Conservation (phyloP, 345 rosid genomes). For the Tarenaya hassleriana region DNA sequence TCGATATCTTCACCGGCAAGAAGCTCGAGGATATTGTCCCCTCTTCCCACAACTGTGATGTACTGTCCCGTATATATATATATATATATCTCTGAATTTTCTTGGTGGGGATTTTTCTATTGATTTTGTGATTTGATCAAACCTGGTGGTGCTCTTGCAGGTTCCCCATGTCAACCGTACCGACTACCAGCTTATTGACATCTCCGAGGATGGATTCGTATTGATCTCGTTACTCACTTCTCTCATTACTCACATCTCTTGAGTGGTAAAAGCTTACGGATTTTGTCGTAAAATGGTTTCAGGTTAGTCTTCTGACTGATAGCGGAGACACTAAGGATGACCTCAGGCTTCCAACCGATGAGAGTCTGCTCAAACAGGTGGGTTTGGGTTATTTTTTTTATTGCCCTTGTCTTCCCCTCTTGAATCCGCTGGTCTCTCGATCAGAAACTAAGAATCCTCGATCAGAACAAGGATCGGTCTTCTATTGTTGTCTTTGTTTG, state of each 20-base stretch:
- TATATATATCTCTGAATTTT: too few species aligned
- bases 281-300: constrained; percentile 2
- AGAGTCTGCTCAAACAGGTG: constrained; percentile 51
- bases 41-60: constrained; percentile 86
- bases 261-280: neutral
- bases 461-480: too few species aligned
- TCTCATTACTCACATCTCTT: neutral
- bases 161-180: constrained; percentile 69
- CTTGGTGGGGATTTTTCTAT: neutral
- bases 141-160: constrained; percentile 20
- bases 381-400: neutral
- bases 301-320: constrained; percentile 73
- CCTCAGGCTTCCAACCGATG: constrained; percentile 72
- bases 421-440: neutral
- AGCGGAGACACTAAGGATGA: constrained; percentile 71
- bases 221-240: neutral
- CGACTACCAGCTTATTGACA: constrained; percentile 77
- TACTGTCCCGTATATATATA: constrained; percentile 8
- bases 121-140: neutral
- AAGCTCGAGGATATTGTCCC: constrained; percentile 87
- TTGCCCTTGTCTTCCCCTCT: neutral
- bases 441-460: neutral
- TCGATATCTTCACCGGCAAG: constrained; percentile 77
- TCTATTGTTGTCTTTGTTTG: too few species aligned
- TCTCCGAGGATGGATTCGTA: constrained; percentile 80